phyloP scores from a whole-genome alignment of 352 stramenopile species.

The Plasmopara viticola region DNA sequence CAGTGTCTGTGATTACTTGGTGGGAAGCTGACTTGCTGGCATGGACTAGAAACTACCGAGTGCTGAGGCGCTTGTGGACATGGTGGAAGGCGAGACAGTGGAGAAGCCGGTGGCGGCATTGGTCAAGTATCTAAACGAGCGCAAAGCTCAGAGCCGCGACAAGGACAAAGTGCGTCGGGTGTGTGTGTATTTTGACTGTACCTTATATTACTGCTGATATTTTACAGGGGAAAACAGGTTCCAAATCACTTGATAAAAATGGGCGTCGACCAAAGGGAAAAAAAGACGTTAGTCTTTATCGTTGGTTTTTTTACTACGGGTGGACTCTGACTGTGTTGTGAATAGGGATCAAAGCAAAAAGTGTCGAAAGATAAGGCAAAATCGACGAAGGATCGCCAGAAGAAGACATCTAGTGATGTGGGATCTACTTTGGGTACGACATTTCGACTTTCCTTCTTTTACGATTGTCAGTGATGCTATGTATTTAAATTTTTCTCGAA shows the following conservation, averaged over 20 bases:
- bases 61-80: conserved; percentile 47
- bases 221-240: conserved; percentile 28
- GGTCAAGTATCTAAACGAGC: conserved; percentile 81
- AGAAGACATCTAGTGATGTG: conserved; percentile 23
- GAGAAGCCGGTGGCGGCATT: conserved; percentile 71
- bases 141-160: conserved; percentile 51
- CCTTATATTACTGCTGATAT: background rate
- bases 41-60: conserved; percentile 61
- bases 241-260: conserved; percentile 36
- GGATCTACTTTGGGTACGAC: conserved; percentile 17
- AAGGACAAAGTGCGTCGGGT: conserved; percentile 48
- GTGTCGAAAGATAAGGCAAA: conserved; percentile 36
- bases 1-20: background rate
- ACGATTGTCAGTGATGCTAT: background rate
- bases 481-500: background rate
- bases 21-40: conserved; percentile 5
- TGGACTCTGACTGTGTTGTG: conserved; percentile 1
- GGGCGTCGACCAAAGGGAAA: conserved; percentile 35
- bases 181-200: background rate
- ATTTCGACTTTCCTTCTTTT: background rate
- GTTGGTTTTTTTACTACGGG: conserved; percentile 1
- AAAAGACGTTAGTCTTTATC: conserved; percentile 31
- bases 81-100: conserved; percentile 39
- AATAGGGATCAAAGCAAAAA: conserved; percentile 27
- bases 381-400: conserved; percentile 25